Evolutionary conservation across 2,329 filamentous ascomycete genomes (phyloP).

Genomic region (Xylariaceae sp.): DNA sequence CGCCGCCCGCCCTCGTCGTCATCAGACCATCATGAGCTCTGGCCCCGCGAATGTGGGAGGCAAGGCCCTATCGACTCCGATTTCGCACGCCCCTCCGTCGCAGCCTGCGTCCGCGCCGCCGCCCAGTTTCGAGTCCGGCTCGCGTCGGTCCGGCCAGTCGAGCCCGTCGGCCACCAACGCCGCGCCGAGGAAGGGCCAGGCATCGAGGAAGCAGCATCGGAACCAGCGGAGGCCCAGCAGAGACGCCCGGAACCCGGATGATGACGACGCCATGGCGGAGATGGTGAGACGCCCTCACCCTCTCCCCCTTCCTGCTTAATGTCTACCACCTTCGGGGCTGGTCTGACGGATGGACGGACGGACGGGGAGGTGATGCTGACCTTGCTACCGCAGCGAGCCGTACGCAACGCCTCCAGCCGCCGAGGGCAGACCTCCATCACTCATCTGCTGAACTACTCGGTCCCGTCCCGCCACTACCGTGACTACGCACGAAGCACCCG

Average conservation of each 20-base stretch:
- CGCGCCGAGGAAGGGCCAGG: slow-evolving; percentile 67
- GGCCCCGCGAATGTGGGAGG: slow-evolving; percentile 32
- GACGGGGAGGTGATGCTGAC: slow-evolving; percentile 7
- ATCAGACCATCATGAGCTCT: slow-evolving; percentile 25
- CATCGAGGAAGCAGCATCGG: slow-evolving; percentile 73
- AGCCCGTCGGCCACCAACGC: slow-evolving; percentile 27
- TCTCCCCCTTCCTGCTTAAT: too few species aligned
- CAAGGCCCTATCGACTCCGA: slow-evolving; percentile 43
- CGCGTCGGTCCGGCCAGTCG: slow-evolving; percentile 37
- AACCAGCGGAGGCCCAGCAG: slow-evolving; percentile 62
- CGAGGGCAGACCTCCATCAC: slow-evolving; percentile 96
- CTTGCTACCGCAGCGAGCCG: slow-evolving; percentile 30
- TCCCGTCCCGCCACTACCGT: slow-evolving; percentile 63
- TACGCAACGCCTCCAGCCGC: slow-evolving; percentile 55
- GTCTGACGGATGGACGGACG: too few species aligned
- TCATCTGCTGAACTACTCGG: slow-evolving; percentile 85
- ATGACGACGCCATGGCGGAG: slow-evolving; percentile 86
- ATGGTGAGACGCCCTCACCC: too few species aligned
- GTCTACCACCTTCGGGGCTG: too few species aligned
- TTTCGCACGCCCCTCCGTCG: slow-evolving; percentile 32
- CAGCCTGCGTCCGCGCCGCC: slow-evolving; percentile 35
- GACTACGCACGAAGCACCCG: slow-evolving; percentile 50
- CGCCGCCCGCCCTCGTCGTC: neutral
- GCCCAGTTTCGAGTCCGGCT: slow-evolving; percentile 38
- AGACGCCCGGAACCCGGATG: slow-evolving; percentile 42